Conservation (phyloP, 257 asterid genomes). For the Misopates orontium region DNA sequence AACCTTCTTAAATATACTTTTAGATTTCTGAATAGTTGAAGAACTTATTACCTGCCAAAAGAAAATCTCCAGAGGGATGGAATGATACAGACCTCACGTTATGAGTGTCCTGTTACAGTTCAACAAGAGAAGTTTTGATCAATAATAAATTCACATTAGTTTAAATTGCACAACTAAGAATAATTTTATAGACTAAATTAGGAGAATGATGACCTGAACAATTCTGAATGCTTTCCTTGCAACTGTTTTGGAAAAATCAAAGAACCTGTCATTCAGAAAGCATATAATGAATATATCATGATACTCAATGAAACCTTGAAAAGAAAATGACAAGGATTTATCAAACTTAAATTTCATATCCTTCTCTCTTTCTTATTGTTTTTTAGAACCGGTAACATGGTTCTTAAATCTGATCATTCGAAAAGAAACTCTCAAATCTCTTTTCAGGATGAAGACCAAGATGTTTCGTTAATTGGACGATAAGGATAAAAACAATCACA, state of each 20-base stretch:
- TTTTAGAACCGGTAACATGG: no score
- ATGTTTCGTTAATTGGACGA: conserved; percentile 5
- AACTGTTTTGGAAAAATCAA: conserved; percentile 74
- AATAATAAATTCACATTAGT: conserved; percentile 21
- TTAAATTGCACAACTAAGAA: conserved; percentile 8
- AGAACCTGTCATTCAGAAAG: conserved; percentile 57
- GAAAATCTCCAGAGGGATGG: conserved; percentile 71
- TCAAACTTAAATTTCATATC: not conserved
- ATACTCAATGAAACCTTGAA: conserved; percentile 5
- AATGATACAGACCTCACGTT: conserved; percentile 72
- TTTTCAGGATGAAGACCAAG: conserved; percentile 16
- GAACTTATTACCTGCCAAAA: conserved; percentile 72
- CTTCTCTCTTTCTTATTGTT: not conserved
- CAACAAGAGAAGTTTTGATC: conserved; percentile 20
- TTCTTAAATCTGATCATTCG: conserved; percentile 1
- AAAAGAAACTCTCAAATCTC: conserved; percentile 7
- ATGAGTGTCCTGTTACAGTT: conserved; percentile 63
- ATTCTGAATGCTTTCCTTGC: conserved; percentile 81
- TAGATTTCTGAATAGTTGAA: no score
- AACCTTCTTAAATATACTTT: no score
- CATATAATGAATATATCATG: conserved; percentile 14
- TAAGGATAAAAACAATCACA: conserved; percentile 30
- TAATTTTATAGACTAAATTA: conserved; percentile 23
- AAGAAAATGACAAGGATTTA: not conserved
- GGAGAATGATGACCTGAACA: conserved; percentile 56